Base-by-base conservation (phyloP, 768 basidiomycete species). In the Cystobasidium onofrii region DNA sequence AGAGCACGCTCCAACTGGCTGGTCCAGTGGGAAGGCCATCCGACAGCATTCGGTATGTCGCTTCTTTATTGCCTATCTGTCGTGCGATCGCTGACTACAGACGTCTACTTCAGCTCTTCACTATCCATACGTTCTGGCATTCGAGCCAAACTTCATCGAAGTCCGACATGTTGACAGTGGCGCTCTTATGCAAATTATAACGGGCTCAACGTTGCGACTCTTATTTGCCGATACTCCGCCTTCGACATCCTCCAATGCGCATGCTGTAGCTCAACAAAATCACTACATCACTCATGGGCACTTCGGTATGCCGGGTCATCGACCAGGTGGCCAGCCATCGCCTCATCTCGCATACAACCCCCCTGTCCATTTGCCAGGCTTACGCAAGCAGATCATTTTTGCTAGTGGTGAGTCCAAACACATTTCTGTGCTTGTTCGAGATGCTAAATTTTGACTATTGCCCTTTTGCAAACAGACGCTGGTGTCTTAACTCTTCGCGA, bases 91-190 rank as follows among this genome's bases (percentile, higher is more conserved):
- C 55, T 67, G 60, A 77, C 64, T 66, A 12, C 39, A 17, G 25
- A 60, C 44, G 6, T 55, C 60, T 20, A 33, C 64, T 18, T 23
- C 79, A 97, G 95, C 95, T 1, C 86, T 98, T 15, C 91, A 93
- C 79, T 94, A 93, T 82, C 95, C 96, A 0, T 99, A 92, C 81
- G 91, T 98, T 31, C 84, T 99, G 63, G 96, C 95, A 0, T 94
- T 99, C 80, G 96, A 98, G 80, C 89, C 93, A 4, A 89, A 89
- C 0, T 99, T 99, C 80, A 89, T 98, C 78, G 96, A 99, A 82
- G 89, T 99, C 62, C 88, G 93, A 34, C 90, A 98, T 80, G 92
- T 99, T 71, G 92, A 95, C 79, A 92, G 89, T 1, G 93, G 96
- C 13, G 83, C 87, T 43, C 86, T 98, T 81, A 88, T 90, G 29